These are phyloP conservation scores for Sugiyamaella valdiviana DNA, from an alignment of 805 yeast genomes.

Conservation along the genomic window DNA sequence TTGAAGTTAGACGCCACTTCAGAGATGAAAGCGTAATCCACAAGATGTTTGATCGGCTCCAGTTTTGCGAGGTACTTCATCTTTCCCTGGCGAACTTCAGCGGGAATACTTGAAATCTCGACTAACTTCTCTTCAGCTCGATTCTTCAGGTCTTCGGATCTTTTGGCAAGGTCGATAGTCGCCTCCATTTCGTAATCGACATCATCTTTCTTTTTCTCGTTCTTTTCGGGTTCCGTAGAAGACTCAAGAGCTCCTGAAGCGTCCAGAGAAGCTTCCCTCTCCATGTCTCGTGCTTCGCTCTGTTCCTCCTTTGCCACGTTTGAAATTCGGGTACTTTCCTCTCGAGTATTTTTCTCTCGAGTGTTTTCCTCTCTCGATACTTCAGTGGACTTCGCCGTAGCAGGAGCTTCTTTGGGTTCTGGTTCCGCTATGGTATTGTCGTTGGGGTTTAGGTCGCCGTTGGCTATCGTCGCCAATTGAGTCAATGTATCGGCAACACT, in stretches of 20 bases:
- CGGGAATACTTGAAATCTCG: constrained; percentile 10
- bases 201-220: neutral
- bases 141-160: neutral
- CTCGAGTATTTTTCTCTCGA: no score
- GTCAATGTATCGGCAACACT: no score
- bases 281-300: neutral
- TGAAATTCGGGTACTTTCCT: no score
- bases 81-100: constrained; percentile 6
- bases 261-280: neutral
- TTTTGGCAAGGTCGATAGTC: neutral
- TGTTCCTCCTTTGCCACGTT: no score
- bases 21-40: constrained; percentile 3
- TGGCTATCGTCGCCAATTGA: neutral
- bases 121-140: neutral
- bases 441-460: no score
- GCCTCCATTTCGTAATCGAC: neutral
- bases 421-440: no score
- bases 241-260: neutral
- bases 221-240: neutral
- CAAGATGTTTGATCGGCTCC: neutral
- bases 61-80: constrained; percentile 15
- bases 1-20: constrained; percentile 2
- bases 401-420: no score
- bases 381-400: no score
- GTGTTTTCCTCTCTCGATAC: no score